Evolutionary conservation across 1,139 yeast species (phyloP).

Genomic region (Geotrichum reessii): DNA sequence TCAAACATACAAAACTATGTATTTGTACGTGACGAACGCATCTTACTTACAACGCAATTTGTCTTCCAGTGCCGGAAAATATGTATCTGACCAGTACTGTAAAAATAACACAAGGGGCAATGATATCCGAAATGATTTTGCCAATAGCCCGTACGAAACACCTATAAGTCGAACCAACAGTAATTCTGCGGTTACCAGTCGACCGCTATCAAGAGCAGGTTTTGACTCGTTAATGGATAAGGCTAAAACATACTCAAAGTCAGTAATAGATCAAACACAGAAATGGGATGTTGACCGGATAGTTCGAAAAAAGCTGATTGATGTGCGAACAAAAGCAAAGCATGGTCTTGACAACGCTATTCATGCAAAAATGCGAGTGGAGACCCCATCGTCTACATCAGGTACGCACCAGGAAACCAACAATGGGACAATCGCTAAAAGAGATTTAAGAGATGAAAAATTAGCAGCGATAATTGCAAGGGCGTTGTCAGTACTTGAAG

Average conservation of each 20-base stretch:
- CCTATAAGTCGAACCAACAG: not conserved
- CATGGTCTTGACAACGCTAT: not conserved
- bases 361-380: not conserved
- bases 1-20: constrained; percentile 22
- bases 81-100: constrained; percentile 28
- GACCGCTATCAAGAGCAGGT: not conserved
- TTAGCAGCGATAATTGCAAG: constrained; percentile 2
- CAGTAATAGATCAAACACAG: constrained; percentile 11
- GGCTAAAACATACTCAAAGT: constrained; percentile 7
- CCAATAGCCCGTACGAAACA: not conserved
- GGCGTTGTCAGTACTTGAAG: not conserved
- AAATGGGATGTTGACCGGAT: constrained; percentile 13
- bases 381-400: not conserved
- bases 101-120: not conserved
- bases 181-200: not conserved
- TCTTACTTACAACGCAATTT: constrained; percentile 29
- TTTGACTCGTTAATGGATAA: constrained; percentile 7
- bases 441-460: not conserved
- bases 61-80: constrained; percentile 29
- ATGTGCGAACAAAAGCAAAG: constrained; percentile 1
- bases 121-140: not conserved
- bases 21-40: constrained; percentile 30
- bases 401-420: not conserved
- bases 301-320: constrained; percentile 4
- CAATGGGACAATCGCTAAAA: not conserved